phyloP scores from a whole-genome alignment of 2,329 filamentous ascomycete species.

The Fusarium globosum region DNA sequence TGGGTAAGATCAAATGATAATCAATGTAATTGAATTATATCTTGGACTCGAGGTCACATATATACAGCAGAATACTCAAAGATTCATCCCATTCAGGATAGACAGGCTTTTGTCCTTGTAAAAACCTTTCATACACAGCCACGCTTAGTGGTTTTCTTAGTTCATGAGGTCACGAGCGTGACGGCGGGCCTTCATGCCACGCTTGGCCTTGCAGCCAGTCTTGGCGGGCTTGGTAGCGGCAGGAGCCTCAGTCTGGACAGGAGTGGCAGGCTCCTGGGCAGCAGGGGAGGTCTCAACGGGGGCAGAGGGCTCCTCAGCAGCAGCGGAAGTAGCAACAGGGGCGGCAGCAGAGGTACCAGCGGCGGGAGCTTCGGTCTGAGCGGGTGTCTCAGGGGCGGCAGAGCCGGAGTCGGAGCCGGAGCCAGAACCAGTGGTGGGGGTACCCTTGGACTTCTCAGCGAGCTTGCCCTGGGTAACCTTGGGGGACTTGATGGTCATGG shows the following conservation, averaged over 20 bases:
- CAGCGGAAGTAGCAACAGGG: conserved; percentile 16
- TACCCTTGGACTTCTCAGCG: conserved; percentile 22
- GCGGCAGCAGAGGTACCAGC: conserved; percentile 17
- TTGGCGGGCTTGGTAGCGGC: conserved; percentile 29
- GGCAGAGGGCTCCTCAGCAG: conserved; percentile 3
- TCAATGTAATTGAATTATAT: conserved; percentile 27
- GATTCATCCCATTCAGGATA: conserved; percentile 29
- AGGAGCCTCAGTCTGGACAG: conserved; percentile 24
- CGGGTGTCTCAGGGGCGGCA: background rate
- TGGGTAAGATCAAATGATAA: background rate
- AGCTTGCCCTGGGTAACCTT: conserved; percentile 36
- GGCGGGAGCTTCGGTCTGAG: background rate
- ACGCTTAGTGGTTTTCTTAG: conserved; percentile 36
- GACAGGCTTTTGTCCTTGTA: conserved; percentile 28
- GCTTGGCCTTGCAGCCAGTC: conserved; percentile 38
- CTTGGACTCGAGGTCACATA: conserved; percentile 40
- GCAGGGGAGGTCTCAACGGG: conserved; percentile 10
- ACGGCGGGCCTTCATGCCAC: conserved; percentile 37
- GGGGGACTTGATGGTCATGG: conserved; percentile 36
- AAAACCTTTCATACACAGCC: conserved; percentile 25
- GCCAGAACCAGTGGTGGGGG: conserved; percentile 16
- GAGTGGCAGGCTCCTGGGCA: conserved; percentile 7
- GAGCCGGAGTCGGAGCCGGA: conserved; percentile 2
- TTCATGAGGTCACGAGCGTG: conserved; percentile 40
- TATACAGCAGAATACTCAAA: conserved; percentile 46